Evolutionary conservation across 1,139 yeast genomes (phyloP), one percentile per base, ranked within the genome.

Genomic region (Kodamaea derodonti): DNA sequence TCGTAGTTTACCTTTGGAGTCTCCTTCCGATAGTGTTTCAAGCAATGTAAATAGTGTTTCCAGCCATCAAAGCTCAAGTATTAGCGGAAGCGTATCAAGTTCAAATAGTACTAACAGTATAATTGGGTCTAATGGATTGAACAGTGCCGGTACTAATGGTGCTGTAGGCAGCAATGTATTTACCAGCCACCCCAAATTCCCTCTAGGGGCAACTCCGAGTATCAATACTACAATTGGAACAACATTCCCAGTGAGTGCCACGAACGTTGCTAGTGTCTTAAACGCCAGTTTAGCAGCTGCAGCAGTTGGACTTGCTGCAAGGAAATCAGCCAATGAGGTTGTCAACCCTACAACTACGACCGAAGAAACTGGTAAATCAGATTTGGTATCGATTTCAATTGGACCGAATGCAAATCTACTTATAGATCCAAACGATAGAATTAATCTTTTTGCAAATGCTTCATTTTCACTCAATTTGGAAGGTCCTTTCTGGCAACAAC

Each of bases 401-500:
- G 73, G 74, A 3, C 63, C 70, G 22, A 60, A 62, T 40, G 60
- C 69, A 2, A 52, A 55, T 2, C 53, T 69, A 20, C 60, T 56
- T 34, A 54, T 69, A 17, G 54, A 60, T 34, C 62, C 68, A 2
- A 46, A 55, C 27, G 75, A 69, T 44, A 47, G 59, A 8, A 58
- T 69, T 37, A 54, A 54, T 15, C 49, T 60, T 2, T 66, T 66
- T 40, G 42, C 61, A n/a, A 55, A 60, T 41, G 70, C 75, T 2
- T 59, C 64, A 35, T 56, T 48, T 39, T 58, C 73, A 0, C 46
- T 69, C 16, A 52, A 56, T 36, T 52, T 63, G 5, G 73, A 68
- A 34, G 74, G 74, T 2, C 55, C 60, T 1, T 45, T 46, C 27
- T 59, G 71, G 60, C 72, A 67, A 39, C 62, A 58, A 29, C 72